A percentile compares a stretch with the other conserved stretches of the same genome.
Evolutionary conservation across 768 basidiomycete species (phyloP).

Genomic region (Rhizopogon sp.): DNA sequence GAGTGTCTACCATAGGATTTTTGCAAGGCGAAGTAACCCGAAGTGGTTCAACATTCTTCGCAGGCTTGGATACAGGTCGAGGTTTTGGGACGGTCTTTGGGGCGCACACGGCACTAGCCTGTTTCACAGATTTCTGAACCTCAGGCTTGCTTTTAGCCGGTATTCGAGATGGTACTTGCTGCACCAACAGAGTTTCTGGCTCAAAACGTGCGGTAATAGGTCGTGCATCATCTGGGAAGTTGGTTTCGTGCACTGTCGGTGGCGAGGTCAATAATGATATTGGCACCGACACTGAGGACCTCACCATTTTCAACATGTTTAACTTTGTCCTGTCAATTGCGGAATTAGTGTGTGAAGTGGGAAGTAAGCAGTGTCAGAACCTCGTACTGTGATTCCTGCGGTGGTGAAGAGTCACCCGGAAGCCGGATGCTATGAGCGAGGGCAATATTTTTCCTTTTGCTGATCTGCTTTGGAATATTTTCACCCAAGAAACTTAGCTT

Average conservation of each 20-base stretch:
- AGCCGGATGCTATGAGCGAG: constrained; percentile 23
- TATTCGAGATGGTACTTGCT: neutral
- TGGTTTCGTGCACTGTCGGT: constrained; percentile 23
- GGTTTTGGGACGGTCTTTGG: neutral
- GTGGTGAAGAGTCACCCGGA: constrained; percentile 13
- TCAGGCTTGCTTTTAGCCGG: no score
- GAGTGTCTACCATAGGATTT: neutral
- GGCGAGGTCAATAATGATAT: neutral
- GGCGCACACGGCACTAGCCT: neutral
- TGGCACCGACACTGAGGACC: neutral
- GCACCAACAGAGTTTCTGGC: neutral
- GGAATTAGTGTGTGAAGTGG: neutral
- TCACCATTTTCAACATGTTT: constrained; percentile 26
- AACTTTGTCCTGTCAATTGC: constrained; percentile 17
- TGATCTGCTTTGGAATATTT: constrained; percentile 10
- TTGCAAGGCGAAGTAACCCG: neutral
- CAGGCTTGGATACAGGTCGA: neutral
- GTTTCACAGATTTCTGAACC: neutral
- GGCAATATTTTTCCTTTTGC: constrained; percentile 18
- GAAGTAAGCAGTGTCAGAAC: neutral
- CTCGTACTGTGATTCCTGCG: constrained; percentile 24
- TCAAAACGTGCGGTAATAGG: no score
- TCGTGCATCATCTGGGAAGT: neutral
- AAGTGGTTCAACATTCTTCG: neutral
- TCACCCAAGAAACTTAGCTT: constrained; percentile 21